phyloP scores from a whole-genome alignment of 2,329 filamentous ascomycete genomes.

The Verticillium klebahnii region DNA sequence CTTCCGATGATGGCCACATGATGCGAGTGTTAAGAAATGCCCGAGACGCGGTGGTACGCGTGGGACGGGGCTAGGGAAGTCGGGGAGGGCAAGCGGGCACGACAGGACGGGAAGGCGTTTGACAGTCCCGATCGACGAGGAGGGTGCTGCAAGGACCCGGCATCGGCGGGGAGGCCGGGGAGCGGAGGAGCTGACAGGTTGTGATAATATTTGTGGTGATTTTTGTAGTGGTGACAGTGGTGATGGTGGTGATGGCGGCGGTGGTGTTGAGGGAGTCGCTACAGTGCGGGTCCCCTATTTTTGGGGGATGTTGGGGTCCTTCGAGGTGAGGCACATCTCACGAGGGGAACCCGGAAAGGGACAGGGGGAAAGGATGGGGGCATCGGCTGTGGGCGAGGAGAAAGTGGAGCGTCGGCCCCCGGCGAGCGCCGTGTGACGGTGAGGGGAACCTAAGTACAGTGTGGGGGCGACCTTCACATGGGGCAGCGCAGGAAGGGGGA shows the following conservation, averaged over 20 bases:
- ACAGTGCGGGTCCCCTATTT: no score
- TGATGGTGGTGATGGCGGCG: no score
- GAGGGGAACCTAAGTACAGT: background rate
- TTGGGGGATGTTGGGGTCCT: no score
- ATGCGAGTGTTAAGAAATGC: background rate
- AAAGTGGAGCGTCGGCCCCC: conserved; percentile 6
- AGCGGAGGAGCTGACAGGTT: no score
- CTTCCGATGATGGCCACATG: background rate
- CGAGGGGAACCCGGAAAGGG: background rate
- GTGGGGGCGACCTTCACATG: background rate
- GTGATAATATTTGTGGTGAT: background rate
- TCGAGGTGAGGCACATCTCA: background rate
- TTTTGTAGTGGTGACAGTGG: no score
- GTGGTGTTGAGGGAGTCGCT: no score
- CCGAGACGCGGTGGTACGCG: background rate
- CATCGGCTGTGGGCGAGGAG: background rate
- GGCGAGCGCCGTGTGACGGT: conserved; percentile 15
- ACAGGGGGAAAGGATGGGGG: background rate
- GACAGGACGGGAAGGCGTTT: conserved; percentile 1
- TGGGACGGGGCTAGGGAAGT: background rate
- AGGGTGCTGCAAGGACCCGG: conserved; percentile 13
- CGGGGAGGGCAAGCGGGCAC: background rate
- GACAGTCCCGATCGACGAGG: conserved; percentile 9
- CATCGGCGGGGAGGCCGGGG: background rate
- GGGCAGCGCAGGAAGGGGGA: background rate